These are phyloP conservation scores for Aspergillus ochraceus DNA, from an alignment of 2,329 filamentous ascomycete species.

Conservation along the genomic window DNA sequence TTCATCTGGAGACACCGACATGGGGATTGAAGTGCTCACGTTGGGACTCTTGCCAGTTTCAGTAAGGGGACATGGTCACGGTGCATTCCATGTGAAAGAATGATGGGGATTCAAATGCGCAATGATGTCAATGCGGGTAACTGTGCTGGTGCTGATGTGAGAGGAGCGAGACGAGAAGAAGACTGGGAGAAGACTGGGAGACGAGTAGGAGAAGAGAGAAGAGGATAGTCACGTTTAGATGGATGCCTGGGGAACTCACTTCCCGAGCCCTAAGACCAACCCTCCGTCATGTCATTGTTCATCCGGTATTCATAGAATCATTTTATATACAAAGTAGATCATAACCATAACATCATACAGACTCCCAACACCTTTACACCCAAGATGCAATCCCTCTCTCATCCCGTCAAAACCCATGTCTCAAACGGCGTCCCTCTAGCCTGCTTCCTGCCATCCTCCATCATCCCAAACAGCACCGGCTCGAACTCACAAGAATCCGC, in stretches of 20 bases:
- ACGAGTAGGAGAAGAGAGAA: background rate
- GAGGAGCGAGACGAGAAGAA: background rate
- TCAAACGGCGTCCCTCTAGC: constrained; percentile 42
- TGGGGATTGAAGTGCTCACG: background rate
- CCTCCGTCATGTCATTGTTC: too few species aligned
- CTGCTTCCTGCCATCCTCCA: constrained; percentile 28
- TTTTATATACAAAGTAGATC: background rate
- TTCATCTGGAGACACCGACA: background rate
- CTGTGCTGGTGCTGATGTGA: background rate
- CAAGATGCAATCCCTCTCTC: constrained; percentile 2
- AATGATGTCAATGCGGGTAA: background rate
- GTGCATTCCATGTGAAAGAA: background rate
- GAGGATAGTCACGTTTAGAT: background rate
- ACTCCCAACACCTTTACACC: background rate
- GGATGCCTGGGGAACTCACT: background rate
- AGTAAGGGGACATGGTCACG: background rate
- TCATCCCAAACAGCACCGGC: constrained; percentile 34
- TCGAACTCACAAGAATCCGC: constrained; percentile 43
- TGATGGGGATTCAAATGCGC: background rate
- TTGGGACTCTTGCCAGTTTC: background rate
- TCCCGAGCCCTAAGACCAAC: background rate
- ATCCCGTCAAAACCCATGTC: constrained; percentile 36
- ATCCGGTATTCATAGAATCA: background rate
- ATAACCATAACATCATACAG: background rate
- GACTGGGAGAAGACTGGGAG: background rate